Conservation (phyloP, 768 basidiomycete species). For the Russula olivacea region DNA sequence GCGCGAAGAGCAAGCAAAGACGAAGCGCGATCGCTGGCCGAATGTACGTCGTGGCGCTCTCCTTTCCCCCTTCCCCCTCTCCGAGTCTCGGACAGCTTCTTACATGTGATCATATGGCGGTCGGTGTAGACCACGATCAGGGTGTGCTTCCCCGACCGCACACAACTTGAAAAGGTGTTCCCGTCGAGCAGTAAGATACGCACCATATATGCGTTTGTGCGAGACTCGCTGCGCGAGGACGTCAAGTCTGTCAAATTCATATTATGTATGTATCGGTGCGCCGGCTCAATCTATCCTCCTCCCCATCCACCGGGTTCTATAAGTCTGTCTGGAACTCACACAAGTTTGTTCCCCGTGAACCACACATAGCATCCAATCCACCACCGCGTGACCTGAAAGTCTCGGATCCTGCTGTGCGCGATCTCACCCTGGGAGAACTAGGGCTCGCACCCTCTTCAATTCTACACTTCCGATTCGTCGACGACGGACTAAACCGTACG, state of each 20-base stretch:
- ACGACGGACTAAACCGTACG: conserved; percentile 64
- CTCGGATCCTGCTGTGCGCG: conserved; percentile 66
- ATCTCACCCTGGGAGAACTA: conserved; percentile 60
- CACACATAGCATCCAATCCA: conserved; percentile 63
- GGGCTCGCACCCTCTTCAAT: conserved; percentile 76
- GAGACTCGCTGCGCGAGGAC: conserved; percentile 63
- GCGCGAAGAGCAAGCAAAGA: conserved; percentile 56
- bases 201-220: conserved; percentile 80
- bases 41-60: conserved; percentile 37
- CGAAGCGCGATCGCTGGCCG: conserved; percentile 65
- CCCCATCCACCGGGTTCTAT: too few species aligned
- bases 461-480: conserved; percentile 68
- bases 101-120: too few species aligned
- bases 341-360: background rate
- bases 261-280: conserved; percentile 68
- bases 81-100: too few species aligned
- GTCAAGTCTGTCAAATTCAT: conserved; percentile 76
- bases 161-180: conserved; percentile 73
- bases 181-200: conserved; percentile 74
- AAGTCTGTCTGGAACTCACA: background rate
- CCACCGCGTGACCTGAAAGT: conserved; percentile 81
- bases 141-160: conserved; percentile 74
- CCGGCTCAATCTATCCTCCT: too few species aligned
- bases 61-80: too few species aligned
- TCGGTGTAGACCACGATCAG: conserved; percentile 88